Base-by-base conservation (phyloP, 305 asterid species). In the Rubia balearica region DNA sequence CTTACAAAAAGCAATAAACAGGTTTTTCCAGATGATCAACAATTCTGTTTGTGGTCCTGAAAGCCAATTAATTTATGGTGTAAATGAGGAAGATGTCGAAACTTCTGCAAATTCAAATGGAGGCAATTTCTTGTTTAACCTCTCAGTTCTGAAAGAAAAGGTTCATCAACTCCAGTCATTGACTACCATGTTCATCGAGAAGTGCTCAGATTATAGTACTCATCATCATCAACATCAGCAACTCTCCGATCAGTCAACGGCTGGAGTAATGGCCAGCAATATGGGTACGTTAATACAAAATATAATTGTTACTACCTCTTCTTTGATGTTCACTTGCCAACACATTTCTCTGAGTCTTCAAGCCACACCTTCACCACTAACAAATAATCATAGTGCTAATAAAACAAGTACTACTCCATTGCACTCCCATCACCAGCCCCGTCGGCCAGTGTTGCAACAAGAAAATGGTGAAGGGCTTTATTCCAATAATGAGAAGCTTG, bases 271-370 rank as follows among this genome's bases (percentile, higher is more conserved):
- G 10, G 87, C 94, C 6, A 80, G 84, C 21, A 49, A 49, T 49
- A 77, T 89, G 84, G 89, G 76, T 36, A 82, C 89, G 57, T 72
- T 89, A 21, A 83, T 91, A 74, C 96, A 91, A 83, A 96, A 91
- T 75, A 89, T 89, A 68, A 80, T 89, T 45, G 82, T 79, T 70
- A 81, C 88, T 0, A 87, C 98, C 0, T 88, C 96, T 2, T 85
- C 96, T 5, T 83, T 91, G 90, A 85, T 89, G 92, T 89, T 84
- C 59, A 38, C 94, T 22, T 88, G 92, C 73, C 98, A 91, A 59
- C 90, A 89, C 60, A 80, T 84, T 82, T 33, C 79, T n/a, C 80
- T 69, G 7, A 61, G 70, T 21, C n/a, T 30, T 2, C 74, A 61
- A 59, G 43, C 74, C 22, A 12, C 67, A 14, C n/a, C 70, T 2